Evolutionary conservation across 495 filamentous ascomycete genomes (phyloP), one percentile per base, ranked within the genome.

Genomic region (Aspergillus heteromorphus): DNA sequence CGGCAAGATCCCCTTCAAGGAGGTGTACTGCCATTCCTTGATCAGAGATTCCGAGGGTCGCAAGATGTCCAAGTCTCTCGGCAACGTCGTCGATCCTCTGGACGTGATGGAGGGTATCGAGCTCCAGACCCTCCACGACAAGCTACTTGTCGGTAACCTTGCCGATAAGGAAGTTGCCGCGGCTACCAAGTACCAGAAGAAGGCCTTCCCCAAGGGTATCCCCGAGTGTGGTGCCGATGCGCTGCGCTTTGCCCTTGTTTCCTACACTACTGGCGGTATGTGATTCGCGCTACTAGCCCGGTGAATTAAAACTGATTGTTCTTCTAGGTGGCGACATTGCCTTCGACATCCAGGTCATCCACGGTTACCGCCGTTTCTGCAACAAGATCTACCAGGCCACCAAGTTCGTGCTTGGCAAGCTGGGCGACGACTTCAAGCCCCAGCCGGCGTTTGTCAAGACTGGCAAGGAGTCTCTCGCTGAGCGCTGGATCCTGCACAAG

Each of bases 341-440:
- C 58, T 89, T 93, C 63, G 88, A 92, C 61, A 82, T 92, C 60
- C 84, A 88, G 71, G 87, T 92, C 52, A 90, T 95, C 61, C 80
- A 89, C 59, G 87, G 80, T 34, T 92, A 93, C 74, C 80, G 90
- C 47, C 82, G 87, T 51, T 95, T 95, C 81, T 76, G 89, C 70
- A 95, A 95, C 77, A 95, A 95, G 78, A 88, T 95, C 59, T 95
- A 90, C 74, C 87, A 92, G 70, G 89, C 90, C 27, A 90, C 84
- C 50, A 95, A 93, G 74, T 95, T 84, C 63, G 88, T 91, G 8
- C 77, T 93, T 54, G 87, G 89, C 53, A 86, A 88, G 60, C 68
- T 95, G 18, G 83, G 81, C 6, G 77, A 83, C 13, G 84, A 85
- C 65, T 93, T 89, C 65, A 77, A 80, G 38, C 89, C 90, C 27